Conservation (phyloP, 805 yeast genomes). For the Nakazawaea ernobii region DNA sequence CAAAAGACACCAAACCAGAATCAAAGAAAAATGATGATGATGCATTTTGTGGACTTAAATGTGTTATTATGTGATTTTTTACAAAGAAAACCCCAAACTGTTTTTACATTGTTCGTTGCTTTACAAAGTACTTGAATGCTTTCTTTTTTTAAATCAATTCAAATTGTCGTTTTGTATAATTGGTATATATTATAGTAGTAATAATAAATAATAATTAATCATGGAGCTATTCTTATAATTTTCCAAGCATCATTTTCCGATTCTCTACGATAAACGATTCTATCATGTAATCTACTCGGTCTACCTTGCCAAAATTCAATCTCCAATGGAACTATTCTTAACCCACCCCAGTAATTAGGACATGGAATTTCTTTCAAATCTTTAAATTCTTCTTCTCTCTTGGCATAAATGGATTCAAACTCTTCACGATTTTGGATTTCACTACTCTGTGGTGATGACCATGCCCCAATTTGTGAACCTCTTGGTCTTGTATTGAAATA, state of each 20-base stretch:
- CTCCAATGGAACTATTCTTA: conserved; percentile 81
- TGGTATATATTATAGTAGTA: background rate
- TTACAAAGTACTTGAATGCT: too few species aligned
- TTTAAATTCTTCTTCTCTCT: conserved; percentile 52
- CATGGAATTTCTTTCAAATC: conserved; percentile 72
- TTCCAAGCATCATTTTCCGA: conserved; percentile 49
- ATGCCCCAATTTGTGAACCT: conserved; percentile 92
- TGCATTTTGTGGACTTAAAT: conserved; percentile 1
- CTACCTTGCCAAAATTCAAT: conserved; percentile 99
- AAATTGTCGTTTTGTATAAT: too few species aligned
- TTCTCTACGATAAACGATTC: conserved; percentile 66
- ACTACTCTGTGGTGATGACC: conserved; percentile 89
- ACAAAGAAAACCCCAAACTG: too few species aligned
- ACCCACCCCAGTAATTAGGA: conserved; percentile 96
- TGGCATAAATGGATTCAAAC: conserved; percentile 47
- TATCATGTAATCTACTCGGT: conserved; percentile 81
- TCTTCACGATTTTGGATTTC: conserved; percentile 53
- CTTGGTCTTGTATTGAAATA: conserved; percentile 88
- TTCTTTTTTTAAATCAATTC: too few species aligned
- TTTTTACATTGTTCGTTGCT: too few species aligned
- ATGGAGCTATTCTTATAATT: conserved; percentile 67
- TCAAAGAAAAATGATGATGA: background rate
- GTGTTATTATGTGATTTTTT: conserved; percentile 2
- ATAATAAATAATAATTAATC: background rate
- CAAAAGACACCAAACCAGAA: background rate